Evolutionary conservation across 345 rosid species (phyloP).

Genomic region (Turnera subulata): DNA sequence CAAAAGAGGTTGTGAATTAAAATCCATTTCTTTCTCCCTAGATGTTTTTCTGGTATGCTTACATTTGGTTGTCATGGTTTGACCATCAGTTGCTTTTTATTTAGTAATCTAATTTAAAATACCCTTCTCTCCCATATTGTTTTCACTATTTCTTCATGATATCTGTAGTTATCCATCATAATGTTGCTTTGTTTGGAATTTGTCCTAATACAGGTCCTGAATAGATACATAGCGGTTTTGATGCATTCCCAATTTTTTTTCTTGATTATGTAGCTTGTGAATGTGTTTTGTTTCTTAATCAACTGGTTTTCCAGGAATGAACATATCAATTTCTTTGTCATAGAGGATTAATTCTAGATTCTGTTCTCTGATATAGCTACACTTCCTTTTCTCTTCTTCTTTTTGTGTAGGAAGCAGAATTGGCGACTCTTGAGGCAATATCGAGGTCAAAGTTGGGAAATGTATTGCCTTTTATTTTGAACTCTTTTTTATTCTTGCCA

Average conservation of each 20-base stretch:
- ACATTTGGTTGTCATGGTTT: no score
- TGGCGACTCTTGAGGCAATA: slow-evolving; percentile 84
- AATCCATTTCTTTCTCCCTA: background rate
- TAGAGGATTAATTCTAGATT: background rate
- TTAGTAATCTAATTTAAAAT: no score
- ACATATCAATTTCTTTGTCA: background rate
- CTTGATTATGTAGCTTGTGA: background rate
- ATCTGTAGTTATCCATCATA: background rate
- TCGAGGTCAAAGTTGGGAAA: slow-evolving; percentile 77
- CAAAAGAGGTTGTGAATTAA: no score
- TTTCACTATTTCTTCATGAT: background rate
- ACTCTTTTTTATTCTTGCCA: slow-evolving; percentile 8
- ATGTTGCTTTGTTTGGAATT: background rate
- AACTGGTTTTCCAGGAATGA: background rate
- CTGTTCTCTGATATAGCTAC: background rate
- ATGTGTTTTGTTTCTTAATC: no score
- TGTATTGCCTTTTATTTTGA: slow-evolving; percentile 48
- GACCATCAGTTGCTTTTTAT: no score
- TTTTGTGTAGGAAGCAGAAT: slow-evolving; percentile 71
- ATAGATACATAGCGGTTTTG: no score
- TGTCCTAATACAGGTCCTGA: background rate
- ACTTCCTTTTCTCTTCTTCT: background rate
- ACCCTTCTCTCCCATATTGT: no score
- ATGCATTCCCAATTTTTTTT: no score
- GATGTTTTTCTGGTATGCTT: background rate